Evolutionary conservation across 176 grass and related monocot species (phyloP), one percentile per base, ranked within the genome.

Genomic region (Oryza glaberrima): DNA sequence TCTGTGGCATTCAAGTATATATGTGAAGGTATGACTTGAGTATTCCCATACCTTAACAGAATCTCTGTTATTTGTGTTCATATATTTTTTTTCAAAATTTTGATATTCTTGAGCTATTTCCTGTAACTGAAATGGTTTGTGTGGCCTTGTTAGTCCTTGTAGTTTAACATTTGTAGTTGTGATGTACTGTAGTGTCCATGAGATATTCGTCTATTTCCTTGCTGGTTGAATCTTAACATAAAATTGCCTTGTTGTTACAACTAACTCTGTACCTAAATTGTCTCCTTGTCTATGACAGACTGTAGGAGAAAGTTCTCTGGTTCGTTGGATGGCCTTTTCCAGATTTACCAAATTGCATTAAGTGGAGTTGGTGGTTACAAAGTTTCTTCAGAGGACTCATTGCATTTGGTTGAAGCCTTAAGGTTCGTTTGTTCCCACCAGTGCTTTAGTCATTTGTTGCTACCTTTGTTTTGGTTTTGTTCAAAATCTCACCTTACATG

Each of bases 381-480:
- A 94, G 91, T 99, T 87, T 99, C 96, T 75, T 91, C 96, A 35
- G 93, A 96, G 67, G 96, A 99, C 77, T 99, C 96, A 0, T 87
- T 99, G 83, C 88, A 99, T 91, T 92, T 99, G 72, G 91, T 99
- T 94, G 96, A 99, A 99, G 96, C 93, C 73, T 87, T 99, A 86
- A 99, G 96, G 96, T 99, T 86, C 34, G 75, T 72, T 81, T 76
- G 20, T 71, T 82, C 54, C 23, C 38, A 46, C 63, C 58, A 81
- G 66, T 82, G 49, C 28, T 28, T 46, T 80, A 13, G 14, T 63
- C 48, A 76, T 71, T 45, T 79, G 73, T 79, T 67, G 22, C 65
- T 79, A 52, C 22, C 52, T 7, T 73, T 56, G 3, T 74, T 90
- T 86, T 69, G 20, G 32, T 83, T 38, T 16, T 49, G 41, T 68